These are phyloP conservation scores for Cucumis melo DNA, from an alignment of 306 rosid species.

Conservation along the genomic window DNA sequence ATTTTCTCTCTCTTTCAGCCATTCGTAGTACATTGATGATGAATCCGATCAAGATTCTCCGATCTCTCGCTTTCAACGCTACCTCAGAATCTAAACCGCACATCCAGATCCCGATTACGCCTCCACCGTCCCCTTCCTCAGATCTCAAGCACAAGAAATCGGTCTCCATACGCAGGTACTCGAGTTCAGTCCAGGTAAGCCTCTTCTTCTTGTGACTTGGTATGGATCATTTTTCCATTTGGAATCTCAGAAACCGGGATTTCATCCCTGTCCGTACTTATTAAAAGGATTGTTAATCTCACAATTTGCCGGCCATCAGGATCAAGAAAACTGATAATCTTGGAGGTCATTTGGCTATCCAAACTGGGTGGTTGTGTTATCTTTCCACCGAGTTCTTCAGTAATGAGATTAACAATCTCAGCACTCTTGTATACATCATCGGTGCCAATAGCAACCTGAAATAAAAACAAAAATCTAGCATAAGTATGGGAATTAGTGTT, in stretches of 20 bases:
- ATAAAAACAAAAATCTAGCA: conserved; percentile 19
- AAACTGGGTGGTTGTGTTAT: conserved; percentile 80
- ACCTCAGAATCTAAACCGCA: conserved; percentile 61
- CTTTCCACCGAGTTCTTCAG: conserved; percentile 90
- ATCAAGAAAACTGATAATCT: conserved; percentile 80
- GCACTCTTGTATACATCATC: conserved; percentile 92
- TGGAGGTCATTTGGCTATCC: conserved; percentile 56
- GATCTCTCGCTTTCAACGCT: conserved; percentile 61
- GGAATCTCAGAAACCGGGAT: too few relatives aligned
- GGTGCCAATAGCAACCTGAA: conserved; percentile 76
- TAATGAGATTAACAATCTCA: conserved; percentile 54
- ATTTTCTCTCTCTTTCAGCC: not conserved
- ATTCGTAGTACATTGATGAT: not conserved
- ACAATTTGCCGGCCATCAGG: conserved; percentile 99
- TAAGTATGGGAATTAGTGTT: not conserved
- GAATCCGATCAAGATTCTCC: conserved; percentile 25
- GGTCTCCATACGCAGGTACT: too few relatives aligned
- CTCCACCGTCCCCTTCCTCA: too few relatives aligned
- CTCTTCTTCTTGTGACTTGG: conserved; percentile 78
- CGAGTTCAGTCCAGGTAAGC: conserved; percentile 41
- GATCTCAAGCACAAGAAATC: too few relatives aligned
- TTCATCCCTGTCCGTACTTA: too few relatives aligned
- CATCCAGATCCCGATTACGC: too few relatives aligned
- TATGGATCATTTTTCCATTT: conserved; percentile 71
- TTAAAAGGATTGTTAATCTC: too few relatives aligned